Evolutionary conservation across 352 stramenopile species (phyloP).

Genomic region (Globisporangium irregulare): DNA sequence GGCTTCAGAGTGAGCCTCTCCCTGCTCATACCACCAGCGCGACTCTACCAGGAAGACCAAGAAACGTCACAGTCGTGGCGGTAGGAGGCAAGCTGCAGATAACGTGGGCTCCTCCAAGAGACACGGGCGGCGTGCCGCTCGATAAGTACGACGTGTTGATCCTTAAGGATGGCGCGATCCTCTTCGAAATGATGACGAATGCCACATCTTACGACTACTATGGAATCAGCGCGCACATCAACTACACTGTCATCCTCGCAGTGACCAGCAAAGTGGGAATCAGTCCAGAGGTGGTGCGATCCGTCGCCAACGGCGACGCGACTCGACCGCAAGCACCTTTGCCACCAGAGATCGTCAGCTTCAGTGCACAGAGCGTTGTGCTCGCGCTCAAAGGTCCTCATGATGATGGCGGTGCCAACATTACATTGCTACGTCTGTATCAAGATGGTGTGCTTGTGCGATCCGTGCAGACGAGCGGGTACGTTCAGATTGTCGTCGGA

Average conservation of each 20-base stretch:
- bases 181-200: constrained; percentile 2
- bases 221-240: constrained; percentile 22
- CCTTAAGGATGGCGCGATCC: background rate
- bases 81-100: constrained; percentile 29
- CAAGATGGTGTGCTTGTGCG: constrained; percentile 34
- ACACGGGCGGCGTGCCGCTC: constrained; percentile 41
- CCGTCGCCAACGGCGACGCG: constrained; percentile 27
- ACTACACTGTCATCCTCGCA: constrained; percentile 28
- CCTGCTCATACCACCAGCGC: constrained; percentile 23
- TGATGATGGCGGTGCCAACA: constrained; percentile 37
- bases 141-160: constrained; percentile 16
- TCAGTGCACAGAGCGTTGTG: constrained; percentile 29
- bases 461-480: constrained; percentile 18
- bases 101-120: constrained; percentile 26
- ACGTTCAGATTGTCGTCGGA: constrained; percentile 21
- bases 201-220: constrained; percentile 19
- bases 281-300: constrained; percentile 6
- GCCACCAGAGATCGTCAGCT: constrained; percentile 21
- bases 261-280: constrained; percentile 28
- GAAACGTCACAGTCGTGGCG: constrained; percentile 11
- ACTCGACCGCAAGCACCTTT: constrained; percentile 24
- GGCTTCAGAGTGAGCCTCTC: constrained; percentile 29
- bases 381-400: constrained; percentile 32
- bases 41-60: constrained; percentile 22
- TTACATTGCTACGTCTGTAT: constrained; percentile 37